phyloP scores from a whole-genome alignment of 139 green algal genomes.

The Volvox reticuliferus region DNA sequence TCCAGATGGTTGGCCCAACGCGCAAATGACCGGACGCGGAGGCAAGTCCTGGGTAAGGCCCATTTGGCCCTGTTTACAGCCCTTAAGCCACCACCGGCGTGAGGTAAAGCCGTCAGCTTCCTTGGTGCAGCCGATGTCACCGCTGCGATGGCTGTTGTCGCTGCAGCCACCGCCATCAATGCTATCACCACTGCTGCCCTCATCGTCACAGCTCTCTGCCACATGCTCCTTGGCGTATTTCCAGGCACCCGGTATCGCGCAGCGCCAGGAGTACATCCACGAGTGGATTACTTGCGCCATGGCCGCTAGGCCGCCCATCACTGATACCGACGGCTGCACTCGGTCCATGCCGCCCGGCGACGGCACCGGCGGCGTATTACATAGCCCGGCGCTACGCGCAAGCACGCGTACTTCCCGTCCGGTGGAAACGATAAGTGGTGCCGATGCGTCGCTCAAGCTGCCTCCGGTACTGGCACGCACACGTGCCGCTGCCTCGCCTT shows the following conservation, averaged over 20 bases:
- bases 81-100: too few species aligned
- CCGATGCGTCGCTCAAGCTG: neutral
- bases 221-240: too few species aligned
- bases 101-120: too few species aligned
- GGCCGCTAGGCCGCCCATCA: too few species aligned
- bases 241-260: neutral
- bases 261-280: neutral
- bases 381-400: conserved; percentile 12
- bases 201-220: neutral
- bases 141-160: too few species aligned
- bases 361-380: neutral
- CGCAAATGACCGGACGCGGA: neutral
- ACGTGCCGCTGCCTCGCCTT: neutral
- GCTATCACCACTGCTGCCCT: neutral
- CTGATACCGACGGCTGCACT: too few species aligned
- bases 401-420: conserved; percentile 17
- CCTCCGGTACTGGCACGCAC: neutral
- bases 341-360: neutral
- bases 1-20: neutral
- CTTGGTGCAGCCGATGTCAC: too few species aligned
- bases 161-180: neutral
- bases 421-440: neutral
- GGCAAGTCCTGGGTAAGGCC: neutral
- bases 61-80: too few species aligned
- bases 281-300: neutral